These are phyloP conservation scores for Rhizophagus prolifer DNA, from an alignment of 192 early-diverging fungal species.

Conservation along the genomic window DNA sequence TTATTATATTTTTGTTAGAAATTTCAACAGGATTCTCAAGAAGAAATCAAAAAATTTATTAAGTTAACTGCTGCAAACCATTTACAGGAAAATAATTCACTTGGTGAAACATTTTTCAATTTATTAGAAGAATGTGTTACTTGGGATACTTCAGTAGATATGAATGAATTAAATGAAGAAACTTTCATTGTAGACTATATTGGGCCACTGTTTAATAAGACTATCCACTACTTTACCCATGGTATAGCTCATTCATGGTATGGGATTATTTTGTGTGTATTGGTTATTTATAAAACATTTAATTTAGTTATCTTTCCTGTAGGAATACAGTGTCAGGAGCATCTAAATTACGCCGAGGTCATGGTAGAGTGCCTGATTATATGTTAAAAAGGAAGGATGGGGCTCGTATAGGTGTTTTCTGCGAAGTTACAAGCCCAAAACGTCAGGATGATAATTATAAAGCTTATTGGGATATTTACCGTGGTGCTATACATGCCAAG, in stretches of 20 bases:
- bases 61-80: too few relatives aligned
- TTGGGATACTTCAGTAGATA: background rate
- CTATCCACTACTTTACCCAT: constrained; percentile 25
- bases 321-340: constrained; percentile 17
- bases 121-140: constrained; percentile 3
- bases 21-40: too few relatives aligned
- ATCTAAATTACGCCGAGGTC: constrained; percentile 11
- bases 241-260: constrained; percentile 21
- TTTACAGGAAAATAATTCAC: too few relatives aligned
- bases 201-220: constrained; percentile 17
- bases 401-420: constrained; percentile 3
- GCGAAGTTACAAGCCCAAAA: constrained; percentile 16
- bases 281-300: too few relatives aligned
- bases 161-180: constrained; percentile 7
- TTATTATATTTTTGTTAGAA: too few relatives aligned
- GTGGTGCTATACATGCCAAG: constrained; percentile 21
- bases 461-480: constrained; percentile 19
- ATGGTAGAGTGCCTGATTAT: constrained; percentile 1
- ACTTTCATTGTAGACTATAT: constrained; percentile 12
- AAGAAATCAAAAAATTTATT: too few relatives aligned
- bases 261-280: background rate
- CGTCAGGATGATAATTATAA: constrained; percentile 2
- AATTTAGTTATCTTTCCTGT: background rate
- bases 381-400: constrained; percentile 15
- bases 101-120: constrained; percentile 2